phyloP scores from a whole-genome alignment of 2,329 filamentous ascomycete genomes.

The Colletotrichum cereale region DNA sequence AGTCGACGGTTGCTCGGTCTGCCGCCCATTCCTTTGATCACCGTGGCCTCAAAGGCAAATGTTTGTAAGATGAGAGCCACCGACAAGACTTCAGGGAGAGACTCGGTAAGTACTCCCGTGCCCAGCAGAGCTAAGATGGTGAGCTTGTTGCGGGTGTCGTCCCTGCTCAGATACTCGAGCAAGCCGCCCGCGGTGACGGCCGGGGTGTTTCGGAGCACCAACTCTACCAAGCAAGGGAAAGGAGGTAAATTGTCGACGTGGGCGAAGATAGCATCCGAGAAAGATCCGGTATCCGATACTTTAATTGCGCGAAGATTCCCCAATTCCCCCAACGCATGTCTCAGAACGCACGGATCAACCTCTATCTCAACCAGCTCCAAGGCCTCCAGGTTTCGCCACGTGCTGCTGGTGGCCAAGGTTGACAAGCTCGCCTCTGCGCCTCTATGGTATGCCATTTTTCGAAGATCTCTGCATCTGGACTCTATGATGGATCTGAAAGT shows the following conservation, averaged over 20 bases:
- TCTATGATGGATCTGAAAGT: slow-evolving; percentile 86
- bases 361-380: slow-evolving; percentile 76
- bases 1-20: slow-evolving; percentile 69
- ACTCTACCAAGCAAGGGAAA: slow-evolving; percentile 79
- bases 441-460: slow-evolving; percentile 86
- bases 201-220: slow-evolving; percentile 79
- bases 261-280: slow-evolving; percentile 83
- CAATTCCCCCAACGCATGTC: slow-evolving; percentile 78
- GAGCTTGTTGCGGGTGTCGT: slow-evolving; percentile 70
- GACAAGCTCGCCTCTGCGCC: slow-evolving; percentile 85
- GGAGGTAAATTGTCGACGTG: slow-evolving; percentile 73
- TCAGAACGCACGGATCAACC: slow-evolving; percentile 77
- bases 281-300: slow-evolving; percentile 74
- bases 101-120: slow-evolving; percentile 75
- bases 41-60: slow-evolving; percentile 64
- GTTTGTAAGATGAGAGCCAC: slow-evolving; percentile 69
- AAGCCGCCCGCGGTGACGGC: slow-evolving; percentile 80
- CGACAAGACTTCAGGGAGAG: slow-evolving; percentile 71
- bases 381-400: slow-evolving; percentile 79
- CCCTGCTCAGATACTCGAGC: slow-evolving; percentile 72
- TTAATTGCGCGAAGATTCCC: slow-evolving; percentile 78
- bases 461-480: slow-evolving; percentile 83
- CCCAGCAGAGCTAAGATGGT: slow-evolving; percentile 76
- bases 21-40: slow-evolving; percentile 62
- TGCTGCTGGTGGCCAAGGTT: slow-evolving; percentile 70